Evolutionary conservation across 1,284 basidiomycete species (phyloP).

Genomic region (Rhodofomes roseus): DNA sequence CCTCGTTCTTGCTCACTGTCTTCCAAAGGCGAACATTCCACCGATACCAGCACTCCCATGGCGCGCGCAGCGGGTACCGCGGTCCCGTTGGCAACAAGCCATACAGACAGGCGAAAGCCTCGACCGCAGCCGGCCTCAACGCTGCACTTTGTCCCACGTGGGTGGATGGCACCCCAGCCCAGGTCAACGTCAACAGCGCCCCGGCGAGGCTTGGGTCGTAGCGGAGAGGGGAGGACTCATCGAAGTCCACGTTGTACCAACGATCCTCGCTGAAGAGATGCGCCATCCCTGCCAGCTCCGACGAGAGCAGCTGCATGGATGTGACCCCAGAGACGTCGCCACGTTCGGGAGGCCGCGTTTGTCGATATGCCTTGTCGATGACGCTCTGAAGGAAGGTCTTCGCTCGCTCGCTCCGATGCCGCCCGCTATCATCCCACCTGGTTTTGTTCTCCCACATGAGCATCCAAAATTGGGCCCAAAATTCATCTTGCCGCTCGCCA

Average conservation of each 20-base stretch:
- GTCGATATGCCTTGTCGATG: neutral
- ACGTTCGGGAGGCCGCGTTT: too few relatives aligned
- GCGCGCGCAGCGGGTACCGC: neutral
- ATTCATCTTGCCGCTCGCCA: neutral
- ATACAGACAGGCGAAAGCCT: neutral
- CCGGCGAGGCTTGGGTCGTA: neutral
- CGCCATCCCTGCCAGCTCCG: neutral
- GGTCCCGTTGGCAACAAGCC: neutral
- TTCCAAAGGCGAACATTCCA: neutral
- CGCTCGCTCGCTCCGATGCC: too few relatives aligned
- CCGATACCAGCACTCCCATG: neutral
- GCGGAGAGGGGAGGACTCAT: neutral
- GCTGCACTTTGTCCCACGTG: neutral
- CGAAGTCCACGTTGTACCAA: neutral
- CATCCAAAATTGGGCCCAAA: neutral
- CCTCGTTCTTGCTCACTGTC: neutral
- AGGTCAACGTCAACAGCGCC: neutral
- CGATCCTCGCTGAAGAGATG: neutral
- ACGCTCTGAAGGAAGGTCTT: too few relatives aligned
- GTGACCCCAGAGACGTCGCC: too few relatives aligned
- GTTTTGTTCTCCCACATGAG: neutral
- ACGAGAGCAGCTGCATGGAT: neutral
- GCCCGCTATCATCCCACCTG: neutral
- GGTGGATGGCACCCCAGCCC: neutral
- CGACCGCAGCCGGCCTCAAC: neutral